Conservation (phyloP, 73 alveolate species). For the Chromera velia region DNA sequence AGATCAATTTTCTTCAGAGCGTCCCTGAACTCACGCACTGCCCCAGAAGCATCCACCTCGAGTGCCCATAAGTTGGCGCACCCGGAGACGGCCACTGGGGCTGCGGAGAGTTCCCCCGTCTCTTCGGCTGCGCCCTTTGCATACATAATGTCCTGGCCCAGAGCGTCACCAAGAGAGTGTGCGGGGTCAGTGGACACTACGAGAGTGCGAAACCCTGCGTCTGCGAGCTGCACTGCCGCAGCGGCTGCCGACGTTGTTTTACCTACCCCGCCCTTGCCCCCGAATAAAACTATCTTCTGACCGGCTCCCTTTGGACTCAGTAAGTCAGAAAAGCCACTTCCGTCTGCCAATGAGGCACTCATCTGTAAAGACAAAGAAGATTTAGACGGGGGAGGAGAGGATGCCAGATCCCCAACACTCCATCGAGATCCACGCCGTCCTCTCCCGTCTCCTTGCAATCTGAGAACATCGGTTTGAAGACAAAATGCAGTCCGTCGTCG, state of each 20-base stretch:
- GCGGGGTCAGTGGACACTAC: not conserved
- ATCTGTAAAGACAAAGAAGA: no score
- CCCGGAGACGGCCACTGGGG: not conserved
- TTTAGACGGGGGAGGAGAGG: no score
- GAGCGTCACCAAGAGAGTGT: not conserved
- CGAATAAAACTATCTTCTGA: no score
- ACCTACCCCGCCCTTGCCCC: constrained; percentile 4
- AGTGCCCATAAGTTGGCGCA: not conserved
- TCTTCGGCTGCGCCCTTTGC: not conserved
- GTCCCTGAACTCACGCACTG: not conserved
- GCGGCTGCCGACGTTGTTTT: not conserved
- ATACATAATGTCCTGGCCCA: not conserved
- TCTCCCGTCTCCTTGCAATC: no score
- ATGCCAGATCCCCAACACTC: no score
- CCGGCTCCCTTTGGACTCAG: no score
- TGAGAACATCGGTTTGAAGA: no score
- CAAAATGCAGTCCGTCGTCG: no score
- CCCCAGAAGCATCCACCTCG: not conserved
- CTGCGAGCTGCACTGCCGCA: not conserved
- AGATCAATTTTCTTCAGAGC: not conserved
- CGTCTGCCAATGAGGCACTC: no score
- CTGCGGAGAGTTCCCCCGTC: no score
- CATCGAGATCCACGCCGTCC: no score
- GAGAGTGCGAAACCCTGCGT: not conserved
- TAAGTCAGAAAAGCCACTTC: no score